Evolutionary conservation across 2,329 filamentous ascomycete species (phyloP), one percentile per base, ranked within the genome.

Genomic region (Ceratocystis papillata): DNA sequence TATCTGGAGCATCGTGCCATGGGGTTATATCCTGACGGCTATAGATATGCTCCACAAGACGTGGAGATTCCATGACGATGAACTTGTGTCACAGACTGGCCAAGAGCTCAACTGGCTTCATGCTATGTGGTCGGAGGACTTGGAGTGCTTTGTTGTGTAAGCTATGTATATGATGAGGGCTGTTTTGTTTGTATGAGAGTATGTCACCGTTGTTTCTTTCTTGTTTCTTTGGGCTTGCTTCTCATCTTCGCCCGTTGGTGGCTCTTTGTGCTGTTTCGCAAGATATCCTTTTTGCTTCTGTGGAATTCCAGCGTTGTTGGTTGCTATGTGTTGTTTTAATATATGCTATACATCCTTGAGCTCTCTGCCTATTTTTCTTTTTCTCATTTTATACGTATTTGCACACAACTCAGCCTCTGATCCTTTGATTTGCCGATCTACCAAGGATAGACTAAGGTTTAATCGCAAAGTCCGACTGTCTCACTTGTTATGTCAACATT

Each of bases 11-110:
- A 74, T 76, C 20, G 79, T 77, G 67, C 77, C 79, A 0, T 81
- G 79, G 78, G 78, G 79, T 2, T 81, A 81, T 73, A 75, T 81
- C 8, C 78, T 79, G 30, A 77, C 78, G 1, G 78, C 78, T 12
- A 79, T 80, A 68, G 78, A 81, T 69, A 79, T 78, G 70, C 72
- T 81, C 61, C 76, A 75, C 64, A 76, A 77, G 53, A 79, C 79
- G 1, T 81, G 79, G 79, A 72, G 74, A 60, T 71, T 79, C 68
- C 74, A 78, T 65, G 78, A 80, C 68, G 69, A 71, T 5, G 65
- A 70, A 17, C 37, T 69, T 63, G 5, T 68, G 59, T 41, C 68
- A 63, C 33, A 67, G 63, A 25, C 6, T 2, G 64, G 53, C 6
- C 65, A 69, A 4, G 71, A 69, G 12, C 71, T 73, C 28, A 75